Percentiles rank a stretch among this genome's conserved stretches.
Conservation (phyloP, 2,329 filamentous ascomycete species). For the Ceratocystis alfenasii region DNA sequence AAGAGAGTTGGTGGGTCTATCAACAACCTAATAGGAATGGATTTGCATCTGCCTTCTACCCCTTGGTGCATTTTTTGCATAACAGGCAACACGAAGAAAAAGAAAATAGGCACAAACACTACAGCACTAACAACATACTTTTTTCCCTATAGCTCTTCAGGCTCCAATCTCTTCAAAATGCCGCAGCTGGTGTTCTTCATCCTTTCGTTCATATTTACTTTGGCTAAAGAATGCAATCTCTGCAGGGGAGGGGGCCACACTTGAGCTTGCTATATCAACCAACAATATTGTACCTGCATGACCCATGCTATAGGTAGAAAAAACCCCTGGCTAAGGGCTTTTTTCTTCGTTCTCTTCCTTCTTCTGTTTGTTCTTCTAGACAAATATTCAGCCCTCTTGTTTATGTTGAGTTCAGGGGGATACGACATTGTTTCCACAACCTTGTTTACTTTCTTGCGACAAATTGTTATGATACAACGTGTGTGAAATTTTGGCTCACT, state of each 20-base stretch:
- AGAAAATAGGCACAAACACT: background rate
- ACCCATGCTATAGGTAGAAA: background rate
- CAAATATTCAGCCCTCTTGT: slow-evolving; percentile 5
- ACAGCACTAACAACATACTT: background rate
- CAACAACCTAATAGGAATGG: too few species aligned
- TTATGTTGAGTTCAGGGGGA: slow-evolving; percentile 3
- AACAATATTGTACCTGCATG: slow-evolving; percentile 13
- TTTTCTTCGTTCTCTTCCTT: slow-evolving; percentile 2
- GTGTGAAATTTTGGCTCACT: background rate
- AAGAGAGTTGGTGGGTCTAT: too few species aligned
- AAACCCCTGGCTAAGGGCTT: slow-evolving; percentile 5
- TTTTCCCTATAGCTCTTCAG: background rate
- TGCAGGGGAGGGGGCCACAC: background rate
- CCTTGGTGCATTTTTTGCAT: too few species aligned
- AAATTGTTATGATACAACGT: background rate
- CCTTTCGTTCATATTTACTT: background rate
- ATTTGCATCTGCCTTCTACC: too few species aligned
- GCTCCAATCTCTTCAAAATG: background rate
- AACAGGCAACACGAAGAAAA: too few species aligned
- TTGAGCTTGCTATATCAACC: background rate
- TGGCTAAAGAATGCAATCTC: background rate
- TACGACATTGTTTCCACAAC: background rate
- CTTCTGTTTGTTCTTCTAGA: slow-evolving; percentile 7
- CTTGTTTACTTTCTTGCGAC: background rate
- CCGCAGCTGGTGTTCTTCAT: background rate